These are phyloP conservation scores for Coffea canephora DNA, from an alignment of 257 asterid genomes.

Conservation along the genomic window DNA sequence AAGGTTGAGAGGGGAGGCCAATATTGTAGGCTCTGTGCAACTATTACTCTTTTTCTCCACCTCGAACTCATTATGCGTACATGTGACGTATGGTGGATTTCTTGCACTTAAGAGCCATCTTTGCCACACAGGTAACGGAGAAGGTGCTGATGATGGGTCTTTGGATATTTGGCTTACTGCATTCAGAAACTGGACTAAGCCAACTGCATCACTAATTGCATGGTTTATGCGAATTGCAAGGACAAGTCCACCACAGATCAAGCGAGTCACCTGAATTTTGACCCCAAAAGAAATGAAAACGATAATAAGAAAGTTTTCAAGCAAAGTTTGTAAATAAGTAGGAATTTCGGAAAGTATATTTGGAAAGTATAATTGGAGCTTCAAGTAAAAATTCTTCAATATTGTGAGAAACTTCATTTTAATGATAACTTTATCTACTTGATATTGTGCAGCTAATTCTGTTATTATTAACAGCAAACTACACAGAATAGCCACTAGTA, in stretches of 20 bases:
- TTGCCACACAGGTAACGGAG: not conserved
- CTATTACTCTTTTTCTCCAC: not conserved
- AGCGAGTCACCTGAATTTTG: conserved; percentile 4
- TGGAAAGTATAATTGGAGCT: too few species aligned
- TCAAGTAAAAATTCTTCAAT: too few species aligned
- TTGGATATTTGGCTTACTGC: conserved; percentile 8
- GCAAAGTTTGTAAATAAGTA: too few species aligned
- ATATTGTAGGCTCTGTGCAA: not conserved
- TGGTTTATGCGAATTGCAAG: conserved; percentile 14
- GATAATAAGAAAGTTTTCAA: too few species aligned
- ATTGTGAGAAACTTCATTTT: too few species aligned
- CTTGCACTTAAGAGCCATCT: conserved; percentile 9
- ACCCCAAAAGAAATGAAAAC: too few species aligned
- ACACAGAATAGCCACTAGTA: too few species aligned
- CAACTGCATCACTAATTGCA: conserved; percentile 2
- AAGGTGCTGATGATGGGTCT: conserved; percentile 11
- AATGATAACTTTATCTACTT: too few species aligned
- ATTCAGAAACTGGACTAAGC: conserved; percentile 4
- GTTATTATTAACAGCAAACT: too few species aligned
- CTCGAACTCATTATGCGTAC: conserved; percentile 1
- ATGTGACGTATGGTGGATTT: not conserved
- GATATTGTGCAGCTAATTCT: too few species aligned
- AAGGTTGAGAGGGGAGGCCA: not conserved
- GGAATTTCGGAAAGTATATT: too few species aligned
- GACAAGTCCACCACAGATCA: conserved; percentile 16